phyloP scores from a whole-genome alignment of 306 rosid genomes.

The Pyrus pyrifolia region DNA sequence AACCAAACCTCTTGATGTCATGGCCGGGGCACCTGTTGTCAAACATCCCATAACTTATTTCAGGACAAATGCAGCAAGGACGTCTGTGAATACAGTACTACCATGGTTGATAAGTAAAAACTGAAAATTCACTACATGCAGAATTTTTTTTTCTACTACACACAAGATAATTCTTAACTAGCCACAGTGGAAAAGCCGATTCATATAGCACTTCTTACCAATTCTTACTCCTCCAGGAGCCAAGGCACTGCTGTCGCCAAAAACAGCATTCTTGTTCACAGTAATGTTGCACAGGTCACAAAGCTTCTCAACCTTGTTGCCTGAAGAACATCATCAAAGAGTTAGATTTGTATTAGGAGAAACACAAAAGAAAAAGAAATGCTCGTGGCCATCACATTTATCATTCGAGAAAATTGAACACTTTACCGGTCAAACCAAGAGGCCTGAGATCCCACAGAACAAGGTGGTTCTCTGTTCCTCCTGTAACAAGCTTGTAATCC shows the following conservation, averaged over 20 bases:
- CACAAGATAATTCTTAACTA: not conserved
- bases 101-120: not conserved
- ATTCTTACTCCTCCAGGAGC: slow-evolving; percentile 95
- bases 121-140: not conserved
- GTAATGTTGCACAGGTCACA: slow-evolving; percentile 86
- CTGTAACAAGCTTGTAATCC: slow-evolving; percentile 88
- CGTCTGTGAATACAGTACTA: not conserved
- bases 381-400: not conserved
- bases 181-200: not conserved
- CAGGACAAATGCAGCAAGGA: not conserved
- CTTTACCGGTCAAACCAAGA: slow-evolving; percentile 83
- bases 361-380: not conserved
- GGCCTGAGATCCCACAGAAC: slow-evolving; percentile 99
- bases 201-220: slow-evolving; percentile 41
- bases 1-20: slow-evolving; percentile 91
- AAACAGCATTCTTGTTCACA: slow-evolving; percentile 94
- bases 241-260: slow-evolving; percentile 97
- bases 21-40: slow-evolving; percentile 79
- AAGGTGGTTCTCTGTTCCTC: slow-evolving; percentile 95
- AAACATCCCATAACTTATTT: slow-evolving; percentile 9
- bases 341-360: not conserved
- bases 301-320: slow-evolving; percentile 97
- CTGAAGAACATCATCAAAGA: slow-evolving; percentile 33
- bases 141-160: not conserved
- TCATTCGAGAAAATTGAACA: not conserved